Evolutionary conservation across 202 grass and related monocot genomes (phyloP).

Genomic region (Hordeum pubiflorum): DNA sequence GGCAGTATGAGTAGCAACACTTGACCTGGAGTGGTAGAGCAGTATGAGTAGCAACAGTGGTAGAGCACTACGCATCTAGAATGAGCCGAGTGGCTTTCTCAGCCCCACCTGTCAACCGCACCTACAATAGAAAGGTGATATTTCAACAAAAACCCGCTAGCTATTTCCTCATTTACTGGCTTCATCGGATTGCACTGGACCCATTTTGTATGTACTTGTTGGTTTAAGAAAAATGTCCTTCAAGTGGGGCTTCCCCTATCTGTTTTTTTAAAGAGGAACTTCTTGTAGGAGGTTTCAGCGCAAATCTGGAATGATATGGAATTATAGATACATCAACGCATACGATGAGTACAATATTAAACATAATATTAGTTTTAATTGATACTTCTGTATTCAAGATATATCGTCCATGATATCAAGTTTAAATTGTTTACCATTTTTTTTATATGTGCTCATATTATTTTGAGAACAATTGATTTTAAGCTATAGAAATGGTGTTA

Average conservation of each 20-base stretch:
- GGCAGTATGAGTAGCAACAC: not conserved
- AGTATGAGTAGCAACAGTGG: constrained; percentile 2
- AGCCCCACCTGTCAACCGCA: not conserved
- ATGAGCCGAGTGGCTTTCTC: not conserved
- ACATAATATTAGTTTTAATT: too few relatives aligned
- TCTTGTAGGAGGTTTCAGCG: not conserved
- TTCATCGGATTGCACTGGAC: not conserved
- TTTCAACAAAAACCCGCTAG: not conserved
- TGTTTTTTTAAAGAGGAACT: not conserved
- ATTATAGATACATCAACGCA: not conserved
- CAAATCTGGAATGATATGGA: not conserved
- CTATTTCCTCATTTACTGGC: not conserved
- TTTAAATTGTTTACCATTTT: not conserved
- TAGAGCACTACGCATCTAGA: not conserved
- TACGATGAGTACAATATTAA: not conserved
- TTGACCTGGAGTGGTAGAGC: not conserved
- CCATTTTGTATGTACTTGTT: not conserved
- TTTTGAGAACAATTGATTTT: not conserved
- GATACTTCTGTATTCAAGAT: not conserved
- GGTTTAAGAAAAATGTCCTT: not conserved
- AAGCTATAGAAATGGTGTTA: not conserved
- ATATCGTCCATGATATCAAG: not conserved
- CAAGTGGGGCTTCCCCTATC: not conserved
- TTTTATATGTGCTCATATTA: not conserved
- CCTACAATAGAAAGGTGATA: not conserved